A percentile compares a stretch with the other conserved stretches of the same genome.
Conservation (phyloP, 2,329 filamentous ascomycete species). For the Lecanicillium sp. region DNA sequence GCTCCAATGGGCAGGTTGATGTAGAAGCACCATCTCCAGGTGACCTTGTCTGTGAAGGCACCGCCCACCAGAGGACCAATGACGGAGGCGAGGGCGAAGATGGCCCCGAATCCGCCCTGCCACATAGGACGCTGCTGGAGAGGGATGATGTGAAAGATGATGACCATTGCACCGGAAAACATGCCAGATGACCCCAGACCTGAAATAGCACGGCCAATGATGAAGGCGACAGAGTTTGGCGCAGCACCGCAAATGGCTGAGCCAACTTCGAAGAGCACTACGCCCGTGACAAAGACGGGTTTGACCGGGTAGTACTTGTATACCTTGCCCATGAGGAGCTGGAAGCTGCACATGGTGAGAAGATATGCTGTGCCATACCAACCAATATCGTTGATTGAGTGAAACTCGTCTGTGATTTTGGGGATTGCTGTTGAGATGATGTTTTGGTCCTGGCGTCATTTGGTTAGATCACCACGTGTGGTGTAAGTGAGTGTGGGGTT, state of each 20-base stretch:
- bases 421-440: constrained; percentile 31
- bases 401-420: constrained; percentile 25
- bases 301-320: constrained; percentile 45
- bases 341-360: constrained; percentile 41
- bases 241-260: constrained; percentile 22
- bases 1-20: constrained; percentile 21
- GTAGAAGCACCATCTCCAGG: constrained; percentile 22
- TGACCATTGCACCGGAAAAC: constrained; percentile 26
- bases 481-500: background rate
- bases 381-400: constrained; percentile 32
- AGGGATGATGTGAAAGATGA: constrained; percentile 18
- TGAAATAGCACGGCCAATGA: constrained; percentile 12
- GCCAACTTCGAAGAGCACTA: constrained; percentile 29
- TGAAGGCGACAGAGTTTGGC: constrained; percentile 10
- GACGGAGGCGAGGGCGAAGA: constrained; percentile 28
- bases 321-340: constrained; percentile 40
- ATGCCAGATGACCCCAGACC: constrained; percentile 24
- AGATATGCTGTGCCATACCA: constrained; percentile 36
- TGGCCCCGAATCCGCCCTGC: constrained; percentile 25
- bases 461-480: background rate
- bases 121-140: constrained; percentile 23
- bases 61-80: constrained; percentile 14
- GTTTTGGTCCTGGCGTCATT: constrained; percentile 20
- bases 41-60: constrained; percentile 15
- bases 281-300: constrained; percentile 18